Evolutionary conservation across 1,284 basidiomycete genomes (phyloP).

Genomic region (Sporisorium scitamineum): DNA sequence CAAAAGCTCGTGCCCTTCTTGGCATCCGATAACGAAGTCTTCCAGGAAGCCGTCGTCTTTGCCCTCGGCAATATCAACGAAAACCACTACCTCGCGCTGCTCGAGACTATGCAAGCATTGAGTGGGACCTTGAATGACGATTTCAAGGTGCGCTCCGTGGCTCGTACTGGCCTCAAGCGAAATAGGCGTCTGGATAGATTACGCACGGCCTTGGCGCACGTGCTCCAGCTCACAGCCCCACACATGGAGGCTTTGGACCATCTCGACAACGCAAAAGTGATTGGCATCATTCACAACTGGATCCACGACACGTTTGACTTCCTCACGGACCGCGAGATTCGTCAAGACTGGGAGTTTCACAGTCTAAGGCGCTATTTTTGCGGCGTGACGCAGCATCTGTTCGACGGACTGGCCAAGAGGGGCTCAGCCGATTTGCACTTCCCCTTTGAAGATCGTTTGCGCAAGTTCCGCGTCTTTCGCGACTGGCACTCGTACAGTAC

Average conservation of each 20-base stretch:
- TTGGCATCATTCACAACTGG: slow-evolving; percentile 85
- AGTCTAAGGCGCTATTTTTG: slow-evolving; percentile 89
- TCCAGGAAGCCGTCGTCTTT: slow-evolving; percentile 85
- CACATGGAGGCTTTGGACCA: slow-evolving; percentile 80
- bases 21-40: slow-evolving; percentile 83
- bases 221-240: slow-evolving; percentile 86
- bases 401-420: slow-evolving; percentile 80
- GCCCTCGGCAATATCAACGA: slow-evolving; percentile 88
- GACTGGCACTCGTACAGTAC: slow-evolving; percentile 92
- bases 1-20: slow-evolving; percentile 87
- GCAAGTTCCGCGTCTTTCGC: slow-evolving; percentile 86
- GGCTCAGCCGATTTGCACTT: slow-evolving; percentile 82
- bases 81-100: slow-evolving; percentile 80
- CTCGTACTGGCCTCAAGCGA: slow-evolving; percentile 69
- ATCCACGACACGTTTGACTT: slow-evolving; percentile 84
- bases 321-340: slow-evolving; percentile 78
- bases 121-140: slow-evolving; percentile 86
- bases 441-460: slow-evolving; percentile 80
- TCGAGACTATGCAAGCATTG: slow-evolving; percentile 85
- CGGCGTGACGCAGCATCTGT: slow-evolving; percentile 85
- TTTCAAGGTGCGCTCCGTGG: slow-evolving; percentile 71
- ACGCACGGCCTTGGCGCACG: slow-evolving; percentile 88
- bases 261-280: slow-evolving; percentile 76
- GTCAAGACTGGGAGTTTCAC: slow-evolving; percentile 83
- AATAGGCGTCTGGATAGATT: slow-evolving; percentile 82